Evolutionary conservation across 441 rosid species (phyloP), one percentile per base, ranked within the genome.

Genomic region (Raphanus hybrid): DNA sequence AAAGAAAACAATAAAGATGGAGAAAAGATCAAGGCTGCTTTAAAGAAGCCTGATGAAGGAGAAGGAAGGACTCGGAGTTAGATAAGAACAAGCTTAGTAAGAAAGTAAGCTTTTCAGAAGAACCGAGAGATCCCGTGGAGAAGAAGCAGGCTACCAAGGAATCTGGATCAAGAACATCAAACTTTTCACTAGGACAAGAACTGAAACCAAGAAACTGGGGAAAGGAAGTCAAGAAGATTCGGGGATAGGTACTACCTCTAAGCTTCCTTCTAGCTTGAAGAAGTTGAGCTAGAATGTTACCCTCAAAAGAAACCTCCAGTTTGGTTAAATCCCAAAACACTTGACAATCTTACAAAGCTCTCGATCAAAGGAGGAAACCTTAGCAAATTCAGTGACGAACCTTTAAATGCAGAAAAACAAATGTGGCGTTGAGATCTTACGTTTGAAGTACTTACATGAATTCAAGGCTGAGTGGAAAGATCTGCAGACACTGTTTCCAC

Each of bases 261-360:
- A 61, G 48, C 67, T 80, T 67, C 81, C 71, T 55, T 20, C 41
- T 37, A 76, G 4, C 12, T 69, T 80, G 29, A 73, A 68, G 80
- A 87, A 86, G 65, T 70, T 88, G 86, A 85, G 32, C 72, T 88
- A 32, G 80, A 82, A 62, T 84, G 89, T 71, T 88, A 69, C 71
- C 89, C 90, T 3, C 12, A 26, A 0, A 1, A 35, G 10, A 1
- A 6, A 0, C 78, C 82, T 32, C 88, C 92, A 0, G 10, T 0
- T 1, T 88, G 90, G 92, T 65, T 85, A 62, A 35, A 26, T 5
- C 85, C 89, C 3, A 4, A 50, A 27, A 23, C 77, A 12, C 60
- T 84, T 27, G 11, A 6, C 0, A 11, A 8, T 0, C 81, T 85
- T 43, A 18, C 55, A 67, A 82, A 82, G 27, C 76, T 88, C 26